Evolutionary conservation across 441 rosid genomes (phyloP), one percentile per base, ranked within the genome.

Genomic region (Brassica balearica): DNA sequence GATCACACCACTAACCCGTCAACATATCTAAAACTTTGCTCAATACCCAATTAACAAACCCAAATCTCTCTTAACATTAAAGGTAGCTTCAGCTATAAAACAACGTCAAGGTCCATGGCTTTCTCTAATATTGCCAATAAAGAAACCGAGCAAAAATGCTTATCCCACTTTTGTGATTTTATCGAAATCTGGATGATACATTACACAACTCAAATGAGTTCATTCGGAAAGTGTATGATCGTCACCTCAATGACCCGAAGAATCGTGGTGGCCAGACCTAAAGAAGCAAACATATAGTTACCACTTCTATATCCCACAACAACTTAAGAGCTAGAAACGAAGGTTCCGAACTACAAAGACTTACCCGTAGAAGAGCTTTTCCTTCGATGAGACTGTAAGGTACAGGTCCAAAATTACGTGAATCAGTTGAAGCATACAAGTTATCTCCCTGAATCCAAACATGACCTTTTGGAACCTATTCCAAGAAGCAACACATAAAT

Each of bases 401-500:
- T 70, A 94, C 70, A 41, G 96, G 92, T 23, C 98, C 97, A 41
- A 81, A 92, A 72, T 90, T 76, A 27, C 96, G 86, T 6, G 96
- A 94, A 88, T 92, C 97, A 4, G 69, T 83, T 0, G 98, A 94
- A 65, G 85, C 89, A 79, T 89, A 89, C 70, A 87, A 60, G 77
- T 94, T 94, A 84, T 92, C 98, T 20, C 98, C 97, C 74, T 94
- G 97, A 75, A 94, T 85, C 98, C 98, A 94, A 71, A 90, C 88
- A 78, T 94, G 94, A 10, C 96, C 98, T 83, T 86, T 87, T 11
- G 98, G 98, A 17, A 92, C 92, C 98, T 94, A 79, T 11, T 38
- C 22, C 0, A 43, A 64, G 3, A 27, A 27, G 3, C 4, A 29
- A 77, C 32, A 19, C 80, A 65, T 29, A 70, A 3, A 68, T 5